These are phyloP conservation scores for Lophium mytilinum DNA, from an alignment of 495 filamentous ascomycete genomes.

Conservation along the genomic window DNA sequence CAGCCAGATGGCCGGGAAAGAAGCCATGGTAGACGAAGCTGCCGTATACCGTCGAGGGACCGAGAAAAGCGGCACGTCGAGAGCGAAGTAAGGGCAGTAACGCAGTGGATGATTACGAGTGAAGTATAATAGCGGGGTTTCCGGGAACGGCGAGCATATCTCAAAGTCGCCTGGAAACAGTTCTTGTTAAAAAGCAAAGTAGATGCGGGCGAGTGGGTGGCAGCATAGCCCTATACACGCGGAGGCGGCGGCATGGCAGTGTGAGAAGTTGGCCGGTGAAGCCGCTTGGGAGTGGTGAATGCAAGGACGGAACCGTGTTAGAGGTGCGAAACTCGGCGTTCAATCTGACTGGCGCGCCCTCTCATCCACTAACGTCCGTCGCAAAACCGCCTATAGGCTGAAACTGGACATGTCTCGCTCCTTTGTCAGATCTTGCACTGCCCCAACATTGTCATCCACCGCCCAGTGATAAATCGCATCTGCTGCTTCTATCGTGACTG, in stretches of 20 bases:
- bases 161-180: no score
- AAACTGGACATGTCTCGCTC: constrained; percentile 14
- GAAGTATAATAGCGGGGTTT: background rate
- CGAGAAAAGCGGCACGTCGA: background rate
- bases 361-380: background rate
- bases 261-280: background rate
- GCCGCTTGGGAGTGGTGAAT: background rate
- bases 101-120: background rate
- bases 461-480: background rate
- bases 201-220: no score
- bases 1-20: constrained; percentile 2
- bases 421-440: constrained; percentile 8
- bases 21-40: constrained; percentile 3
- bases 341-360: background rate
- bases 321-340: background rate
- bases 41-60: background rate
- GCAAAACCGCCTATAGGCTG: background rate
- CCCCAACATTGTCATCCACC: constrained; percentile 1
- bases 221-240: no score
- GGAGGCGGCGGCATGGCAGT: background rate
- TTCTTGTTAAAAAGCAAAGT: no score
- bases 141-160: no score
- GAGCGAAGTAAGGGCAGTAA: background rate
- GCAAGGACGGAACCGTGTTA: background rate
- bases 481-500: background rate